Percentiles rank a stretch among this genome's conserved stretches.
phyloP scores from a whole-genome alignment of 2,329 filamentous ascomycete species.

The Coniochaeta sp. region DNA sequence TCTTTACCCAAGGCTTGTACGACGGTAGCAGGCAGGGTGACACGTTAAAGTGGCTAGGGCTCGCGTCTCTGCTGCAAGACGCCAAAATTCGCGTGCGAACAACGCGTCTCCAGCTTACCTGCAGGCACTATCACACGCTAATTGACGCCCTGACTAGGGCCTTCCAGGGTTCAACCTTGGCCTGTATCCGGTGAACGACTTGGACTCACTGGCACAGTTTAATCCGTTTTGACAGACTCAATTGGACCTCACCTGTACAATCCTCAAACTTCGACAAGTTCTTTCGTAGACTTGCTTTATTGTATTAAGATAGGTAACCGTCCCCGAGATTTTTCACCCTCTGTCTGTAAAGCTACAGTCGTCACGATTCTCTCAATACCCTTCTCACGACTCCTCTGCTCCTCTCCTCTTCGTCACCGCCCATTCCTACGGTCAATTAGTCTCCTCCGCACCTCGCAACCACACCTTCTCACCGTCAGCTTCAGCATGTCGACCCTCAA shows the following conservation, averaged over 20 bases:
- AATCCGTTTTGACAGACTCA: not conserved
- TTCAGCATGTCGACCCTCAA: constrained; percentile 42
- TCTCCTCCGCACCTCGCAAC: not conserved
- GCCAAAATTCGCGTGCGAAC: constrained; percentile 15
- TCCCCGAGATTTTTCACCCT: not conserved
- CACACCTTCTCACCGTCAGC: not conserved
- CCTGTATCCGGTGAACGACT: not conserved
- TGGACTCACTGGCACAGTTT: not conserved
- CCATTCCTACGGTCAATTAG: not conserved
- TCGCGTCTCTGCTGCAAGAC: constrained; percentile 5
- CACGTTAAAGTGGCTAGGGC: constrained; percentile 1
- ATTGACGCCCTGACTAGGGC: not conserved
- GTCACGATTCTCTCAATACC: not conserved
- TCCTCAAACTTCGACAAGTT: not conserved
- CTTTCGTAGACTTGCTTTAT: not conserved
- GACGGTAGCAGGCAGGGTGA: not conserved
- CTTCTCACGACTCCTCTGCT: not conserved
- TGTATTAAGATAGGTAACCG: not conserved
- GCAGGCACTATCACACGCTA: not conserved
- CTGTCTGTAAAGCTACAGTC: not conserved
- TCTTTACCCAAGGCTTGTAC: not conserved
- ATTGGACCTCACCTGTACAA: not conserved
- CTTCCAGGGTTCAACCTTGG: not conserved
- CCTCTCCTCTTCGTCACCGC: not conserved
- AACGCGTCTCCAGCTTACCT: constrained; percentile 6